A percentile compares a stretch with the other conserved stretches of the same genome.
Conservation (phyloP, 345 rosid genomes). For the Kandelia obovata region DNA sequence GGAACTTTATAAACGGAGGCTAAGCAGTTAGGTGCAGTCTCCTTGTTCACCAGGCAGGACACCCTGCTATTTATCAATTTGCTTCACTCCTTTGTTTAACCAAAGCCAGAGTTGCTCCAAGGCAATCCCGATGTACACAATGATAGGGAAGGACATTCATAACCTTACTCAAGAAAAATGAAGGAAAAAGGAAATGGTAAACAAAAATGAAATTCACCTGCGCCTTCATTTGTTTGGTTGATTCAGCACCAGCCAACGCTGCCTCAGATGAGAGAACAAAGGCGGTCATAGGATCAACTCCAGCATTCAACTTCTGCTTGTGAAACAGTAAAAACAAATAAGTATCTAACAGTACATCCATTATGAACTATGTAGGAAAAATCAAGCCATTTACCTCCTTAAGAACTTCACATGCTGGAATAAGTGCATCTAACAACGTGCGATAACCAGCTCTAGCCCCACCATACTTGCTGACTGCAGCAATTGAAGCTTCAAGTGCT, state of each 20-base stretch:
- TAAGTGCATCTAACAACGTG: constrained; percentile 88
- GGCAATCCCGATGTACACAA: too few species aligned
- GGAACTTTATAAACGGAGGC: too few species aligned
- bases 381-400: constrained; percentile 47
- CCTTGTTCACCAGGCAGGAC: too few species aligned
- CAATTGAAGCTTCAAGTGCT: constrained; percentile 76
- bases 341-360: not conserved
- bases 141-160: too few species aligned
- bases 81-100: too few species aligned
- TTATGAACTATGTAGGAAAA: not conserved
- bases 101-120: too few species aligned
- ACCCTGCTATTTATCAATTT: too few species aligned
- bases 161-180: too few species aligned
- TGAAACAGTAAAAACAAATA: constrained; percentile 10
- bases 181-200: not conserved
- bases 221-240: constrained; percentile 81
- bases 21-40: too few species aligned
- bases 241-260: constrained; percentile 81
- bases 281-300: constrained; percentile 62
- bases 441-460: constrained; percentile 93
- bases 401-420: constrained; percentile 80
- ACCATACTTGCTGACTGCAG: constrained; percentile 88
- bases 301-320: constrained; percentile 69
- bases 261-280: constrained; percentile 77
- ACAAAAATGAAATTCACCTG: constrained; percentile 48